phyloP scores from a whole-genome alignment of 768 basidiomycete genomes.

The Glaciozyma antarctica region DNA sequence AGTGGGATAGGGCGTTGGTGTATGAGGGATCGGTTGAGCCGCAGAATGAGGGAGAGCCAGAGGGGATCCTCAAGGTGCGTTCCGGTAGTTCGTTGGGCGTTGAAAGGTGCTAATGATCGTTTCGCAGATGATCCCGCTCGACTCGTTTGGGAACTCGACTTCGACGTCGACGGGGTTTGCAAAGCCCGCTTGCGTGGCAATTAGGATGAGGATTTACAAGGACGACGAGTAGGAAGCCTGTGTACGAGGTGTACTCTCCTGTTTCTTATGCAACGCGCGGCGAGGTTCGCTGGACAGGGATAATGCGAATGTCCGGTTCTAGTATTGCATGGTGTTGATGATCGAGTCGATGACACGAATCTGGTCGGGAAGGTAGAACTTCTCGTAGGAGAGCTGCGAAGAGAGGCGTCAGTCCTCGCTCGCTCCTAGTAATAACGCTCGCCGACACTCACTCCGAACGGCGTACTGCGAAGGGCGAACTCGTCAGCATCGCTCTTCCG shows the following conservation, averaged over 20 bases:
- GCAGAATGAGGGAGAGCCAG: background rate
- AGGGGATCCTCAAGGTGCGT: slow-evolving; percentile 23
- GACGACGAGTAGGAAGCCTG: background rate
- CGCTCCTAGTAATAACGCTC: background rate
- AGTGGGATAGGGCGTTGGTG: slow-evolving; percentile 27
- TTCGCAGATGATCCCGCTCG: background rate
- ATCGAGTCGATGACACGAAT: slow-evolving; percentile 50
- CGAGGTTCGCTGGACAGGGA: background rate
- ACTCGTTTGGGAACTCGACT: slow-evolving; percentile 1
- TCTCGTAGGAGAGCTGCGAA: slow-evolving; percentile 69
- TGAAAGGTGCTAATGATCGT: background rate
- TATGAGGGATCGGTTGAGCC: slow-evolving; percentile 14
- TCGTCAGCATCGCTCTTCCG: background rate
- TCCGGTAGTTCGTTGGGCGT: background rate
- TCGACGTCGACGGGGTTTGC: background rate
- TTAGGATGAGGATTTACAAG: background rate
- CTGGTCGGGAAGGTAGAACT: slow-evolving; percentile 82
- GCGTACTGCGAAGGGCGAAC: slow-evolving; percentile 7
- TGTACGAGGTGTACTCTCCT: too few species aligned
- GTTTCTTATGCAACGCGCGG: too few species aligned
- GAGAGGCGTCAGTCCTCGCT: slow-evolving; percentile 1
- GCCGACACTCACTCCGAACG: slow-evolving; percentile 51
- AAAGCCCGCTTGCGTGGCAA: background rate
- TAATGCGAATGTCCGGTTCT: background rate
- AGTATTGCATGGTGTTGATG: slow-evolving; percentile 28